Base-by-base conservation (phyloP, 176 grass and related monocot species). In the Aegilops sharonensis region DNA sequence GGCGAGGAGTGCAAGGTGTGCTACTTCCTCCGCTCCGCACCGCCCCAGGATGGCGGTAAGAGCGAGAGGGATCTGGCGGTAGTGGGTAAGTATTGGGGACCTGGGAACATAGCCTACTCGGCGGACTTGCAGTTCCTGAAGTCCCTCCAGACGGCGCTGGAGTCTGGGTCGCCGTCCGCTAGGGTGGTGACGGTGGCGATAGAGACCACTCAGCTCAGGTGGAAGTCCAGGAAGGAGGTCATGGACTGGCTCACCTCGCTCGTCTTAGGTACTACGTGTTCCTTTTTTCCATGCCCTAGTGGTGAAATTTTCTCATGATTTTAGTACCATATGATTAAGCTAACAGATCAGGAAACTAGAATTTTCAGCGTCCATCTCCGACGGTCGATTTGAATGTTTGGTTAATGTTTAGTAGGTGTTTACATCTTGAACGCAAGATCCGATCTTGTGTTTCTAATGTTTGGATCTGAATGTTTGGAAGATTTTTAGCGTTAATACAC, bases 231-330 rank as follows among this genome's bases (percentile, higher is more conserved):
- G 72, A 84, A 85, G 60, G 92, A 92, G 87, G 78, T 92, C 54
- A 75, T 94, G 74, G 90, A 92, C 76, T 94, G 90, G 92, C 78
- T 94, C 20, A 87, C 92, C 23, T 90, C 92, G 17, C 43, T 94
- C 37, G 87, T 92, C 15, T 89, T 85, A 82, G 92, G 92, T 94
- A 83, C 85, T 48, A 48, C 4, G 1, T 48, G 12, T 12, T 48
- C 13, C 45, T 48, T 48, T 48, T 48, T 48, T 52, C 47, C 48
- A 52, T 15, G 48, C 48, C 48, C 48, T 52, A 52, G 14, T 52
- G 48, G 48, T 52, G 5, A 17, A 52, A 15, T 50, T 50, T 50
- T 50, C 47, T 50, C 0, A 4, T 50, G 11, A 14, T 47, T 74
- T 74, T 74, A 27, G 20, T 74, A 40, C 12, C 13, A 50, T 27